A percentile compares a stretch with the other conserved stretches of the same genome.
phyloP scores from a whole-genome alignment of 2,329 filamentous ascomycete genomes.

The Fusarium sp. region DNA sequence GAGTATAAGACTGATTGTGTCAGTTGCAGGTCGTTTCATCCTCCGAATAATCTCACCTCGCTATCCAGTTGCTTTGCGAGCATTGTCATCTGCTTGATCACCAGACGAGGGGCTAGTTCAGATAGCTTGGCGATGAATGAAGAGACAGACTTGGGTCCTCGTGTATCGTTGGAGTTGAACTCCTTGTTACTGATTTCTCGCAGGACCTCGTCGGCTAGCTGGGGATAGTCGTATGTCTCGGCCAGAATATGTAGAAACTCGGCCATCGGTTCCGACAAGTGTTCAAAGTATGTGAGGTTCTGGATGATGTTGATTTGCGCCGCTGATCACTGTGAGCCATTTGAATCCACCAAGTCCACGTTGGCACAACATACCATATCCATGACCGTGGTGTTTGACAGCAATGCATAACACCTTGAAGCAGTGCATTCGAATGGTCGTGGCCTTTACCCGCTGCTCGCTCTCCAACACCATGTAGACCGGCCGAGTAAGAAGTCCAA shows the following conservation, averaged over 20 bases:
- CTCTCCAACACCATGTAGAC: conserved; percentile 95
- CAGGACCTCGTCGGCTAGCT: conserved; percentile 92
- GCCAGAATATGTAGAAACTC: conserved; percentile 96
- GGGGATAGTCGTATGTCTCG: conserved; percentile 97
- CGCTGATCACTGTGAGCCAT: conserved; percentile 63
- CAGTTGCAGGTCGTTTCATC: conserved; percentile 18
- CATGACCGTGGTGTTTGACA: conserved; percentile 97
- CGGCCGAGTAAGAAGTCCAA: conserved; percentile 89
- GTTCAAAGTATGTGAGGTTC: conserved; percentile 97
- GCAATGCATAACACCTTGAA: conserved; percentile 98
- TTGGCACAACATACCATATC: conserved; percentile 74
- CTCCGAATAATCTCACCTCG: conserved; percentile 68
- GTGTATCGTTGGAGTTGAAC: conserved; percentile 96
- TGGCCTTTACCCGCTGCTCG: conserved; percentile 91
- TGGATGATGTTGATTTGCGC: conserved; percentile 98
- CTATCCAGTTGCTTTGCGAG: conserved; percentile 95
- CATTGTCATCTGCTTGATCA: conserved; percentile 98
- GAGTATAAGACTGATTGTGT: conserved; percentile 79
- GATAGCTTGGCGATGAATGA: conserved; percentile 94
- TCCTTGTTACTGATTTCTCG: conserved; percentile 97
- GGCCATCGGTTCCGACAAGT: conserved; percentile 98
- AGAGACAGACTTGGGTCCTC: conserved; percentile 95
- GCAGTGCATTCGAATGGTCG: conserved; percentile 91
- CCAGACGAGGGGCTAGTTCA: conserved; percentile 88
- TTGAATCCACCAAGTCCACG: background rate